Evolutionary conservation across 768 basidiomycete species (phyloP), one percentile per base, ranked within the genome.

Genomic region (Hericium coralloides): DNA sequence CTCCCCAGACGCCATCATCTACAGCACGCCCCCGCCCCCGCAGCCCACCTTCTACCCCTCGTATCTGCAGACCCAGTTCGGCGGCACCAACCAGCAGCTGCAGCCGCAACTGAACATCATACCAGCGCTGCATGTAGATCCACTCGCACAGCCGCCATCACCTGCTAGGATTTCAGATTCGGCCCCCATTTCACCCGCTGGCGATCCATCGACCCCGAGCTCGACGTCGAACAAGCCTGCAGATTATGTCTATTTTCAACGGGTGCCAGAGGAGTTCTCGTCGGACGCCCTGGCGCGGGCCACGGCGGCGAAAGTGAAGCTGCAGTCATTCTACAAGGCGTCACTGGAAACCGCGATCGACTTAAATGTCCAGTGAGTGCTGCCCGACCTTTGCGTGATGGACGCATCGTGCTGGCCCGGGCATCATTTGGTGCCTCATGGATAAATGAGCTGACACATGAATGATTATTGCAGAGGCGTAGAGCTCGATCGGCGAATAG

Each of bases 311-410:
- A 94, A 95, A 69, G 77, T 98, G 72, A 97, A 95, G 73, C 79
- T 98, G 51, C 94, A 98, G 72, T 86, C 94, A 67, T 95, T 86
- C 68, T 99, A 98, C 74, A 97, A 97, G 70, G 84, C 95, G 43
- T 91, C 92, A 3, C 95, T 99, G 41, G 94, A 98, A 68, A 82
- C 89, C 49, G 95, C 95, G n/a, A 91, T 99, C 48, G 94, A 95
- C 67, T 77, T 97, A 55, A 98, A 98, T 69, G 80, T 85, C 52
- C 82, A 95, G 94, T 94, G 72, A 59, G 68, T 54, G 41, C 41
- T 20, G 53, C 41, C 43, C 20, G 6, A 2, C 23, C 25, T 43
- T 36, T 45, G 2, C 25, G 31, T 31, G 31, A 31, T 31, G 31
- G 31, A 31, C 31, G 7, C 10, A 31, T 31, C 31, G 31, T 1